Conservation (phyloP, 495 filamentous ascomycete genomes). For the Neurospora cerealis region DNA sequence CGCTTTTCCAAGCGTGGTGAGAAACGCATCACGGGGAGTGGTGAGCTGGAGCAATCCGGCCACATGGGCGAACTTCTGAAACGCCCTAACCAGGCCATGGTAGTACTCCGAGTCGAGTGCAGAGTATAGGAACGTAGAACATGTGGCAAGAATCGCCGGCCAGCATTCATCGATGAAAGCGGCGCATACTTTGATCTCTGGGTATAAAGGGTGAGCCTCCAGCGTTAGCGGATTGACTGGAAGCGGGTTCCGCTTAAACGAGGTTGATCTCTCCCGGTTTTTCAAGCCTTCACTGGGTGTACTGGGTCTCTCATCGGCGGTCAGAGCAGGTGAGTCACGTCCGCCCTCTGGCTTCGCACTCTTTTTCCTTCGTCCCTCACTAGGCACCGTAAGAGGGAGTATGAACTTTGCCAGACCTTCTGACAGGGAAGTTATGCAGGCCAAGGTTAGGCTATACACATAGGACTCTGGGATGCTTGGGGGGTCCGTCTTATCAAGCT, state of each 20-base stretch:
- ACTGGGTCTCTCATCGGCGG: conserved; percentile 24
- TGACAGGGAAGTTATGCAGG: conserved; percentile 77
- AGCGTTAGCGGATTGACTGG: conserved; percentile 73
- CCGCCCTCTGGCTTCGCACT: conserved; percentile 29
- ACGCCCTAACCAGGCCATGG: conserved; percentile 81
- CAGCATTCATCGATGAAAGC: conserved; percentile 83
- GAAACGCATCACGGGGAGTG: conserved; percentile 86
- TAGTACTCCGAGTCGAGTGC: conserved; percentile 91
- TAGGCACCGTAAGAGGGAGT: conserved; percentile 74
- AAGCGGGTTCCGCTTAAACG: conserved; percentile 49
- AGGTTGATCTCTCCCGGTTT: conserved; percentile 32
- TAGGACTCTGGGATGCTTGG: conserved; percentile 83
- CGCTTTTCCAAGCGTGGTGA: conserved; percentile 87
- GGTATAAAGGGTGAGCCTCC: conserved; percentile 57
- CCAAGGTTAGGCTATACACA: conserved; percentile 78
- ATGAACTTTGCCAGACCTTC: conserved; percentile 90
- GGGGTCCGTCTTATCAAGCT: conserved; percentile 84
- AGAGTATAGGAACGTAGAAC: conserved; percentile 88
- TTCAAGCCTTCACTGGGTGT: neutral
- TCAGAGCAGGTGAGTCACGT: conserved; percentile 32
- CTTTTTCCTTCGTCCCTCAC: conserved; percentile 45
- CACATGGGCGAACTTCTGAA: conserved; percentile 93
- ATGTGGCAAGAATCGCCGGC: conserved; percentile 89
- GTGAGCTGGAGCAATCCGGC: conserved; percentile 74
- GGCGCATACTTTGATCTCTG: conserved; percentile 64